Evolutionary conservation across 352 stramenopile species (phyloP).

Genomic region (Pythium monospermum): DNA sequence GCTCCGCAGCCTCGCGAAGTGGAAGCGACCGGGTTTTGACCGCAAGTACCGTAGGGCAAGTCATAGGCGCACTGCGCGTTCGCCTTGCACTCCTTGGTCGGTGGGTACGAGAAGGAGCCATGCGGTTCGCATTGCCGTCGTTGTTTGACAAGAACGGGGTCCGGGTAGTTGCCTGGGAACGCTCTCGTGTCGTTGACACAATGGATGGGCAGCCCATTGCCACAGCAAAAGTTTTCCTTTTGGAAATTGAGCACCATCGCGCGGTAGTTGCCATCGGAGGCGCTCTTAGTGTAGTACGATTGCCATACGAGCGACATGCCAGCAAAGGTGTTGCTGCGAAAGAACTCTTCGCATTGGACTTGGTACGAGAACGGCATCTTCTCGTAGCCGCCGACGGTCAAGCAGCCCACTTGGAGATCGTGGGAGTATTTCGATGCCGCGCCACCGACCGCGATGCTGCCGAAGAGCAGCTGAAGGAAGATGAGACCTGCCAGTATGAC

Average conservation of each 20-base stretch:
- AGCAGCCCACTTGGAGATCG: slow-evolving; percentile 41
- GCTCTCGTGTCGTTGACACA: slow-evolving; percentile 37
- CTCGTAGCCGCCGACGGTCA: slow-evolving; percentile 57
- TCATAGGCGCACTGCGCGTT: slow-evolving; percentile 50
- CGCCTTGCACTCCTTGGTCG: slow-evolving; percentile 44
- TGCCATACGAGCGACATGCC: slow-evolving; percentile 68
- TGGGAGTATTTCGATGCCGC: slow-evolving; percentile 28
- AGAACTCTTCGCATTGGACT: slow-evolving; percentile 41
- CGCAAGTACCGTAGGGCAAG: slow-evolving; percentile 54
- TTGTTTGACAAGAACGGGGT: slow-evolving; percentile 23
- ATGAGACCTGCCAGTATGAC: slow-evolving; percentile 39
- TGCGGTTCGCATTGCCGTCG: slow-evolving; percentile 14
- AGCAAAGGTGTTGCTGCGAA: slow-evolving; percentile 52
- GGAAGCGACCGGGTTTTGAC: slow-evolving; percentile 42
- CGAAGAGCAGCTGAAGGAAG: slow-evolving; percentile 65
- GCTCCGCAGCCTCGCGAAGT: slow-evolving; percentile 48
- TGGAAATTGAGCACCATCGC: slow-evolving; percentile 57
- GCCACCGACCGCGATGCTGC: slow-evolving; percentile 38
- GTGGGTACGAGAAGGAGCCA: slow-evolving; percentile 27
- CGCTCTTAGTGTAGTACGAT: slow-evolving; percentile 57
- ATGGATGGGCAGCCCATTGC: slow-evolving; percentile 47
- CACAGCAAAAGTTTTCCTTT: slow-evolving; percentile 65
- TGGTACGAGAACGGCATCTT: slow-evolving; percentile 28
- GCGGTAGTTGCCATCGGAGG: slow-evolving; percentile 34
- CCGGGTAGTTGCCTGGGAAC: slow-evolving; percentile 45